Base-by-base conservation (phyloP, 2,329 filamentous ascomycete species). In the Anthostomella pinea region DNA sequence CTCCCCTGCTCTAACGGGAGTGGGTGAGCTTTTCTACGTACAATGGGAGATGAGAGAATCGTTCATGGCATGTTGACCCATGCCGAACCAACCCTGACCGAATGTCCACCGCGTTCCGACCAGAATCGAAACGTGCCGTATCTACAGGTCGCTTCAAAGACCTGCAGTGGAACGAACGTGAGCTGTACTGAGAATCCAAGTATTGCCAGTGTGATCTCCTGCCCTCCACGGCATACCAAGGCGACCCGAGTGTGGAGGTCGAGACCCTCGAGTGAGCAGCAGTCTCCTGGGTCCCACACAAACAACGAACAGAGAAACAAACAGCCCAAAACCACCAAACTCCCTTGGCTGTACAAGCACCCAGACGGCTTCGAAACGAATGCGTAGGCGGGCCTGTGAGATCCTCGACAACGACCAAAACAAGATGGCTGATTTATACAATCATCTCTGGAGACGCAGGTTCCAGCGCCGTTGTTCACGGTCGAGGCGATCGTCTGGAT, bases 401-500 rank as follows among this genome's bases (percentile, higher is more conserved):
- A 35, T 35, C 40, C 41, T 32, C 25, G 25, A 30, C 35, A 28
- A 36, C 39, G 28, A 38, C 36, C 33, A 38, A 32, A 40, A 43
- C 38, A 41, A 33, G 16, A 23, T 30, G 14, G 21, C 35, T 25
- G 25, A 22, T 24, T 16, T 24, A 29, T 38, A 17, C 13, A 38
- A 51, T 59, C 48, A 58, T 53, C 56, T 57, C 57, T 58, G 51
- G 39, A 46, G n/a, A 30, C 30, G 35, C 32, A 48, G 36, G 33
- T 41, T 46, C 58, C 52, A 59, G 57, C 40, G 46, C 39, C 44
- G 43, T 38, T 33, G 17, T 39, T 49, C 31, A 58, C 16, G 53
- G 46, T 41, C 54, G 55, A 51, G 56, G 56, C 35, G 56, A 58
- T 48, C 53, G 54, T 42, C 60, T 57, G 55, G 60, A 56, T 56